Percentiles rank a stretch among this genome's conserved stretches.
These are phyloP conservation scores for Microcera coccophila DNA, from an alignment of 2,329 filamentous ascomycete genomes.

Conservation along the genomic window DNA sequence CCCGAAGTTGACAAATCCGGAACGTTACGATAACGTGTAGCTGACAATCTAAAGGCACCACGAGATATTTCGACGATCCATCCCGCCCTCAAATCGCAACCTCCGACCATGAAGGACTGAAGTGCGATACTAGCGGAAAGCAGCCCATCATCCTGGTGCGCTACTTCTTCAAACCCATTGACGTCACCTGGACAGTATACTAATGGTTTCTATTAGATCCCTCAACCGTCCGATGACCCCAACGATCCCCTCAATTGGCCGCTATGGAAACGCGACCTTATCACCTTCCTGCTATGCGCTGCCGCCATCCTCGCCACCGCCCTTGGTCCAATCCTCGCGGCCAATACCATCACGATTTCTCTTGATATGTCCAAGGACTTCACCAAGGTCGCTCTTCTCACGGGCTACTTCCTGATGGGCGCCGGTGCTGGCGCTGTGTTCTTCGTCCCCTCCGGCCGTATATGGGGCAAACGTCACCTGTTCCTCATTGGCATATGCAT, in stretches of 20 bases:
- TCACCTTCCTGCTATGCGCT: slow-evolving; percentile 73
- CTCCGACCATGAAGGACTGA: slow-evolving; percentile 50
- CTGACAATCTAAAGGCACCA: slow-evolving; percentile 47
- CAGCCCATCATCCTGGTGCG: slow-evolving; percentile 71
- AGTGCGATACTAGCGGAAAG: slow-evolving; percentile 66
- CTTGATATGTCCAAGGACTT: slow-evolving; percentile 63
- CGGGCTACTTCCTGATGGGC: slow-evolving; percentile 82
- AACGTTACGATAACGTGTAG: not conserved
- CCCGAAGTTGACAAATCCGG: not conserved
- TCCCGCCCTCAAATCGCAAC: slow-evolving; percentile 42
- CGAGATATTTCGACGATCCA: slow-evolving; percentile 61
- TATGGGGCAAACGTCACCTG: slow-evolving; percentile 89
- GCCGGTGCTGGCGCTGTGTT: slow-evolving; percentile 77
- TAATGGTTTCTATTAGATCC: slow-evolving; percentile 41
- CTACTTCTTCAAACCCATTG: not conserved
- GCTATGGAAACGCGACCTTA: slow-evolving; percentile 77
- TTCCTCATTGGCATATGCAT: slow-evolving; percentile 75
- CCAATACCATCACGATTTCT: slow-evolving; percentile 77
- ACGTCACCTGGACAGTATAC: not conserved
- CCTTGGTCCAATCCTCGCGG: slow-evolving; percentile 80
- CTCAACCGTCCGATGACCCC: slow-evolving; percentile 85
- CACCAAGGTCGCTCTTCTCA: slow-evolving; percentile 74
- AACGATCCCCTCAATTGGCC: slow-evolving; percentile 88
- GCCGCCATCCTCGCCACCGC: slow-evolving; percentile 79
- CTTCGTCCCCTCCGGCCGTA: slow-evolving; percentile 80